phyloP scores from a whole-genome alignment of 768 basidiomycete species.

The Coprinopsis marcescibilis region DNA sequence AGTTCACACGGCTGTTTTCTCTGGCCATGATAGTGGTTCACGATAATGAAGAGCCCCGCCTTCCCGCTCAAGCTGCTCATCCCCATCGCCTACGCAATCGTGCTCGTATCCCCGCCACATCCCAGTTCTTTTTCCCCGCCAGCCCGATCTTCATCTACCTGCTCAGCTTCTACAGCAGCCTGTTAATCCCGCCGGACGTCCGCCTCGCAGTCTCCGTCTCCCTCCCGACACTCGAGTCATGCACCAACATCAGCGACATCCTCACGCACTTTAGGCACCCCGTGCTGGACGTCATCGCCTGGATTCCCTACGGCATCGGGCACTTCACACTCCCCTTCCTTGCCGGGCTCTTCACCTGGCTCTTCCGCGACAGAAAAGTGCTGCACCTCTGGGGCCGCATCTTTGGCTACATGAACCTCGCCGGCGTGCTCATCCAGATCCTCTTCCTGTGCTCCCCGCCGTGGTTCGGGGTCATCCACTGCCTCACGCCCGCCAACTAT shows the following conservation, averaged over 20 bases:
- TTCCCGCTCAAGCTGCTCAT: conserved; percentile 75
- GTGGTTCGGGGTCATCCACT: conserved; percentile 97
- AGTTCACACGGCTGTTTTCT: too few species aligned
- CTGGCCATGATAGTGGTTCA: conserved; percentile 60
- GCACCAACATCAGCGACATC: conserved; percentile 96
- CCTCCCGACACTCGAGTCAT: conserved; percentile 90
- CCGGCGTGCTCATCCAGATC: conserved; percentile 85
- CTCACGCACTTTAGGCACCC: conserved; percentile 93
- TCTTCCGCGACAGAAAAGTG: conserved; percentile 76
- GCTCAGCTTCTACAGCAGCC: conserved; percentile 78
- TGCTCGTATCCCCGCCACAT: conserved; percentile 81
- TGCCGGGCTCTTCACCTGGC: conserved; percentile 81
- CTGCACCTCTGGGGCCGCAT: conserved; percentile 81
- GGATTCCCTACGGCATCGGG: conserved; percentile 94
- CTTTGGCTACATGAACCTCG: conserved; percentile 91
- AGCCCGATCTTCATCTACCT: conserved; percentile 85
- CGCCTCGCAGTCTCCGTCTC: conserved; percentile 88
- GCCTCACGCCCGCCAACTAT: conserved; percentile 93
- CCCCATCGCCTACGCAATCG: conserved; percentile 61
- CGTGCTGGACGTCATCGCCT: conserved; percentile 86
- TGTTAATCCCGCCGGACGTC: conserved; percentile 72
- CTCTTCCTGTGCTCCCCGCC: conserved; percentile 90
- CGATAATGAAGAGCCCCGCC: conserved; percentile 61
- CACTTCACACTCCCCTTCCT: conserved; percentile 89
- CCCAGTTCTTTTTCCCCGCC: conserved; percentile 87